Evolutionary conservation across 164 flowering plant genomes (phyloP).

Genomic region (Macadamia integrifolia): DNA sequence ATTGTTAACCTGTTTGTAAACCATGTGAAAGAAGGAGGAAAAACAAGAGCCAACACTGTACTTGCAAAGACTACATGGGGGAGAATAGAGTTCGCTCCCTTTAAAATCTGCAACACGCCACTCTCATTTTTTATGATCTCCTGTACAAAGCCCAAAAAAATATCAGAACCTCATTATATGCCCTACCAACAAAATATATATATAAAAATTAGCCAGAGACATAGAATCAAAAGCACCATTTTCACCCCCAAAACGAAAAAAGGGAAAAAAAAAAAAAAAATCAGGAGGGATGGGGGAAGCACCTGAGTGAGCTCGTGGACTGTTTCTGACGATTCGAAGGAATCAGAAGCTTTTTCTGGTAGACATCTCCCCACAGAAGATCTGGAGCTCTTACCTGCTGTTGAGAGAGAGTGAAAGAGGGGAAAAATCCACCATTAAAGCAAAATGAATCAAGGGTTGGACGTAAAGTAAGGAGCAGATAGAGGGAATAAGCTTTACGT

Average conservation of each 20-base stretch:
- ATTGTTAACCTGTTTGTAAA: slow-evolving; percentile 73
- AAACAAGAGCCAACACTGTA: slow-evolving; percentile 78
- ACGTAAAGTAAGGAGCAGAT: neutral
- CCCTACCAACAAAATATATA: neutral
- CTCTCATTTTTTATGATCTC: slow-evolving; percentile 19
- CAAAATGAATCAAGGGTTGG: neutral
- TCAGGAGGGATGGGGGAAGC: neutral
- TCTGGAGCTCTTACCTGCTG: neutral
- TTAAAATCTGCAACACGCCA: slow-evolving; percentile 46
- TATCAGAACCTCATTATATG: neutral
- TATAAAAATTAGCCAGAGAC: too few species aligned
- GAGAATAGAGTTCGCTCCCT: slow-evolving; percentile 64
- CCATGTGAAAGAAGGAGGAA: slow-evolving; percentile 98
- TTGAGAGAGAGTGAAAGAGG: neutral
- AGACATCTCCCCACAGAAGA: slow-evolving; percentile 15
- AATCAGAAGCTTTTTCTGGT: slow-evolving; percentile 22
- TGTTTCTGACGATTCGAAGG: slow-evolving; percentile 9
- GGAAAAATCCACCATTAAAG: neutral
- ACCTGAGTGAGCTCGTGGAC: slow-evolving; percentile 22
- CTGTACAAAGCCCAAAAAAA: slow-evolving; percentile 23
- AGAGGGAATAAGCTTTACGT: slow-evolving; percentile 7
- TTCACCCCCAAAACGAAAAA: too few species aligned
- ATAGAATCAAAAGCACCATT: too few species aligned
- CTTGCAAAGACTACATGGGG: slow-evolving; percentile 87
- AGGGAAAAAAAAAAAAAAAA: neutral